These are phyloP conservation scores for Ocimum tenuiflorum DNA, from an alignment of 257 asterid species.

Conservation along the genomic window DNA sequence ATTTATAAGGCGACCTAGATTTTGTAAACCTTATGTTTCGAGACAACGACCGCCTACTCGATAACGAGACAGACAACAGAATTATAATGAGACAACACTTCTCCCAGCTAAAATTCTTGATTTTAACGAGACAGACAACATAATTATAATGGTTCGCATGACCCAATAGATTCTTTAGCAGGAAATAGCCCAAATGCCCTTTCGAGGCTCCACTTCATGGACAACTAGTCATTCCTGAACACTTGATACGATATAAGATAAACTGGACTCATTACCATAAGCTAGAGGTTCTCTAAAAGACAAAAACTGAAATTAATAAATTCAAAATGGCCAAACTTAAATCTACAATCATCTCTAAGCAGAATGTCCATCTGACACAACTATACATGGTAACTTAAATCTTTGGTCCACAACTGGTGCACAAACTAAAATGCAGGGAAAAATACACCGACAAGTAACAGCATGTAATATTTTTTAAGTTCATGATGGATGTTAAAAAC, in stretches of 20 bases:
- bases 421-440: not conserved
- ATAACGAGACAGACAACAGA: too few relatives aligned
- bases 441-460: not conserved
- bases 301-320: not conserved
- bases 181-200: not conserved
- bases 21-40: not conserved
- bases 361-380: not conserved
- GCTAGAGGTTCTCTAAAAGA: not conserved
- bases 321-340: not conserved
- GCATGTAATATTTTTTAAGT: not conserved
- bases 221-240: not conserved
- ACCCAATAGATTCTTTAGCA: slow-evolving; percentile 10
- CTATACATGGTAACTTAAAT: not conserved
- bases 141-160: not conserved
- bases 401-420: too few relatives aligned
- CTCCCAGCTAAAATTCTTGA: not conserved
- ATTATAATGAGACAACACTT: too few relatives aligned
- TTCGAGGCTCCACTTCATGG: slow-evolving; percentile 1
- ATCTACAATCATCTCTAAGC: not conserved
- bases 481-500: not conserved
- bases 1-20: too few relatives aligned
- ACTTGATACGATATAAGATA: not conserved
- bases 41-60: not conserved
- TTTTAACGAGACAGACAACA: not conserved
- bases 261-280: not conserved